Evolutionary conservation across 2,329 filamentous ascomycete species (phyloP).

Genomic region (Chaetomium sp.): DNA sequence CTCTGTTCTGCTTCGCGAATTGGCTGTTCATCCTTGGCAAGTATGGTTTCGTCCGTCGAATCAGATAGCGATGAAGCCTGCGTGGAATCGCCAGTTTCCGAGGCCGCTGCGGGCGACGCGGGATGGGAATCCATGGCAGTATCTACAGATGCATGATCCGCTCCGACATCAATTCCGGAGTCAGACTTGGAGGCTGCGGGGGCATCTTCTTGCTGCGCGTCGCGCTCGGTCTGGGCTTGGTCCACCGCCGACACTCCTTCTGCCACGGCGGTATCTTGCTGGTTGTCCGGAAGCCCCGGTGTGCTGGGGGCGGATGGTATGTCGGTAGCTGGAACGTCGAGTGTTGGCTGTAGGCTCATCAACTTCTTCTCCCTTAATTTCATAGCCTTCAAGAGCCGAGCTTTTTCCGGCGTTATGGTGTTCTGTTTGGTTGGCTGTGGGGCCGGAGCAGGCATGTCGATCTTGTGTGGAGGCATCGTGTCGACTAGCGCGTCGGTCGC

Average conservation of each 20-base stretch:
- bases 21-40: constrained; percentile 43
- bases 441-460: constrained; percentile 41
- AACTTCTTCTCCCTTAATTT: constrained; percentile 79
- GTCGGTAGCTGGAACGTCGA: constrained; percentile 36
- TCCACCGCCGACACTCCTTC: constrained; percentile 34
- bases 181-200: constrained; percentile 51
- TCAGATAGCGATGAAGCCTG: constrained; percentile 66
- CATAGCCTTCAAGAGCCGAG: constrained; percentile 89
- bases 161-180: constrained; percentile 55
- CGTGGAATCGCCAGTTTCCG: constrained; percentile 61
- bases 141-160: constrained; percentile 52
- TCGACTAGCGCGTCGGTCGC: constrained; percentile 47
- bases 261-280: constrained; percentile 39
- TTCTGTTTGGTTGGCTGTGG: constrained; percentile 48
- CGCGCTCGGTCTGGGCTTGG: constrained; percentile 35
- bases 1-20: constrained; percentile 9
- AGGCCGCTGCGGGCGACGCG: constrained; percentile 56
- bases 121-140: constrained; percentile 60
- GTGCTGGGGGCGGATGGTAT: constrained; percentile 33
- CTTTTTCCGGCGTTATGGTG: constrained; percentile 82
- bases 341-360: constrained; percentile 41
- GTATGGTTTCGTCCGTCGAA: constrained; percentile 61
- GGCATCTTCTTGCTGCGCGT: constrained; percentile 38
- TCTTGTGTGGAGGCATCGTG: constrained; percentile 49
- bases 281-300: constrained; percentile 41